Evolutionary conservation across 2,329 filamentous ascomycete genomes (phyloP).

Genomic region (Mariannaea sp.): DNA sequence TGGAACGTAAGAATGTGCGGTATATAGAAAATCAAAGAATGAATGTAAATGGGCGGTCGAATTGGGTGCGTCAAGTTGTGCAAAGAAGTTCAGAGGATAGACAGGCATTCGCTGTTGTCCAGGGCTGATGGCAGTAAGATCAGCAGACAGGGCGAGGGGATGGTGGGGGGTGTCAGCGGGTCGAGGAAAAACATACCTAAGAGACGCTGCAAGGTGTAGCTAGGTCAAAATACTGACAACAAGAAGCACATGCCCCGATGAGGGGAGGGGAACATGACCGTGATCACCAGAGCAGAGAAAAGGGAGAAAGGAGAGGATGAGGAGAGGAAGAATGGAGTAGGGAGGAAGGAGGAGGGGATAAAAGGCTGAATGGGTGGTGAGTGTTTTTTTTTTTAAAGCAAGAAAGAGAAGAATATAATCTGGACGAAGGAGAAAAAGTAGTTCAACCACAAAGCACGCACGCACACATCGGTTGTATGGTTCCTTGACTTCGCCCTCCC

Average conservation of each 20-base stretch:
- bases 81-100: conserved; percentile 10
- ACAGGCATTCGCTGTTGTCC: conserved; percentile 13
- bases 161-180: conserved; percentile 31
- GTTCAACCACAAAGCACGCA: not conserved
- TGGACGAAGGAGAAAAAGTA: conserved; percentile 4
- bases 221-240: not conserved
- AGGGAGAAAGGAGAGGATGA: conserved; percentile 1
- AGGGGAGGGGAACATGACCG: conserved; percentile 32
- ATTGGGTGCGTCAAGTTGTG: too few species aligned
- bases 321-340: not conserved
- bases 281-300: conserved; percentile 33
- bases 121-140: conserved; percentile 20
- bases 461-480: not conserved
- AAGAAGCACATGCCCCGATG: conserved; percentile 33
- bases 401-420: not conserved
- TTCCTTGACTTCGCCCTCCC: not conserved
- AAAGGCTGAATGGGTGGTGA: not conserved
- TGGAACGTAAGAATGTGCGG: conserved; percentile 3
- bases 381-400: too few species aligned
- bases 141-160: conserved; percentile 33
- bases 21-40: conserved; percentile 16
- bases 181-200: conserved; percentile 27
- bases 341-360: not conserved
- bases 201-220: conserved; percentile 3
- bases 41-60: conserved; percentile 18